Conservation (phyloP, 148 eudicot genomes). For the Arctostaphylos glauca region DNA sequence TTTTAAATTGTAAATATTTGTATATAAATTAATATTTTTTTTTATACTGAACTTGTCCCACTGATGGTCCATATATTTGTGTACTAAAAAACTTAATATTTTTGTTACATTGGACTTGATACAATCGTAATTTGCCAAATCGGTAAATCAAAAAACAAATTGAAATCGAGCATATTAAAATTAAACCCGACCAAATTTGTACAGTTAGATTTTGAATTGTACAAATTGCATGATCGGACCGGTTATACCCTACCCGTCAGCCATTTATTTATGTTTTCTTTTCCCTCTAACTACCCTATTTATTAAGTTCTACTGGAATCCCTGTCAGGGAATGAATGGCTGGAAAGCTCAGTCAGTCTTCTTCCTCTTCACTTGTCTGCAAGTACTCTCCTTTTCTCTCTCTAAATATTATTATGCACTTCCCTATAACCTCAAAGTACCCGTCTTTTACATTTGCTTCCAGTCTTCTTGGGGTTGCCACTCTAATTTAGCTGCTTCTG, state of each 20-base stretch:
- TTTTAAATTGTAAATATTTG: too few species aligned
- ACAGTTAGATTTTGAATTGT: too few species aligned
- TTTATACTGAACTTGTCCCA: too few species aligned
- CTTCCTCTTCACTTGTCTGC: constrained; percentile 36
- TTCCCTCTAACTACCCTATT: constrained; percentile 9
- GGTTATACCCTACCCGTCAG: background rate
- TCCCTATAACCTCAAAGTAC: constrained; percentile 9
- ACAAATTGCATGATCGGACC: too few species aligned
- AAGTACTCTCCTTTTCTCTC: constrained; percentile 24
- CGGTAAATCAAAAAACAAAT: too few species aligned
- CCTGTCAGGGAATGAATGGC: constrained; percentile 59
- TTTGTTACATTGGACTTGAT: too few species aligned
- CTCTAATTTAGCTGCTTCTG: constrained; percentile 11
- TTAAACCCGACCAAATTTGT: too few species aligned
- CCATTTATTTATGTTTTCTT: background rate
- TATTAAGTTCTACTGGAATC: constrained; percentile 31
- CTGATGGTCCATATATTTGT: too few species aligned
- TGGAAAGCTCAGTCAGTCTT: constrained; percentile 58
- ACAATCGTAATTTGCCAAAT: too few species aligned
- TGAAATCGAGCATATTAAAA: too few species aligned
- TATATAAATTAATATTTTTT: too few species aligned
- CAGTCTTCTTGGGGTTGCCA: constrained; percentile 32
- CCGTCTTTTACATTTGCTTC: constrained; percentile 15
- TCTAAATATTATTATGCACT: constrained; percentile 10
- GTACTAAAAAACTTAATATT: too few species aligned